Evolutionary conservation across 495 filamentous ascomycete genomes (phyloP), one percentile per base, ranked within the genome.

Genomic region (Polyplosphaeria fusca): DNA sequence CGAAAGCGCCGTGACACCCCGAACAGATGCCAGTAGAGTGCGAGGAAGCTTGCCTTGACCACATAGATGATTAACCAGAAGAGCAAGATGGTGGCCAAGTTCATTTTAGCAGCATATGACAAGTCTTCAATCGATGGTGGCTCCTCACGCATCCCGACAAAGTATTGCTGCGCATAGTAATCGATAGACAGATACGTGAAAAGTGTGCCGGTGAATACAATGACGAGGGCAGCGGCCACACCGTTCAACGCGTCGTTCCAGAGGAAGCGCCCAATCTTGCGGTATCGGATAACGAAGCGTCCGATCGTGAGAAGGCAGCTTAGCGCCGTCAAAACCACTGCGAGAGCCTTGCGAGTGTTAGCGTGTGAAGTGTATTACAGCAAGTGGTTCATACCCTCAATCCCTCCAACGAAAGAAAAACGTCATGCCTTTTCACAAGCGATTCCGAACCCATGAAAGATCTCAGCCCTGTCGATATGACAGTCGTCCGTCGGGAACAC

Each of bases 41-140:
- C 39, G 12, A 42, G 39, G 39, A 42, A 42, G 39, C 39, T 42
- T 11, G 39, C 39, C 19, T 42, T 42, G 39, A 42, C 39, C 11
- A 20, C 11, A 20, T 42, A 42, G 16, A 42, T 42, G 11, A 20
- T 42, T 5, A 7, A 9, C 39, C 39, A 42, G 39, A 14, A 42
- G 5, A 42, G 11, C 7, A 42, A 7, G 19, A 19, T 14, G 39
- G 7, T 19, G 9, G 16, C 39, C 5, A 20, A 19, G 7, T 42
- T 18, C 7, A 5, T 42, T 18, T 42, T 19, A 19, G 19, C 12
- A 7, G 16, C 39, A 9, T 14, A 9, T 7, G 5, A 11, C 19
- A 18, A 18, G 19, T 42, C 39, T 11, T 7, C 5, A 20, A 7
- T 18, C 19, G 39, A 20, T 42, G 39, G 18, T 23, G 43, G 43